A percentile compares a stretch with the other conserved stretches of the same genome.
Conservation (phyloP, 2,329 filamentous ascomycete genomes). For the Clathrospora elynae region DNA sequence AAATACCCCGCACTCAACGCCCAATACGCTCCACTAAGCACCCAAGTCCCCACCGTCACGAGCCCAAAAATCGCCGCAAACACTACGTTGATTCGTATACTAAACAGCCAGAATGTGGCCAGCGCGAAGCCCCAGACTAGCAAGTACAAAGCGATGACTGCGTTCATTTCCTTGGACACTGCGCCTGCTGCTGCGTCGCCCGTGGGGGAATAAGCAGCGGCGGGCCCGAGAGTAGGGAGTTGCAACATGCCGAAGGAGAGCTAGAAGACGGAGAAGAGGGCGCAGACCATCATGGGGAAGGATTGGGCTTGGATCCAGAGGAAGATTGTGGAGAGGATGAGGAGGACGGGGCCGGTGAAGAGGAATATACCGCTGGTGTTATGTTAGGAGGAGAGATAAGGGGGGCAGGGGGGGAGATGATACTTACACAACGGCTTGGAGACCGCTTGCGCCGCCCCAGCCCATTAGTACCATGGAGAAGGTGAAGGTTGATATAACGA, state of each 20-base stretch:
- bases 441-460: conserved; percentile 46
- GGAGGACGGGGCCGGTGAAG: conserved; percentile 55
- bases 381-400: not conserved
- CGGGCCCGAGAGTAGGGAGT: conserved; percentile 56
- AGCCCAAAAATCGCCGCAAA: conserved; percentile 58
- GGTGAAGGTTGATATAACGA: conserved; percentile 50
- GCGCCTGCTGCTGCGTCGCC: conserved; percentile 53
- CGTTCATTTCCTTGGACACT: conserved; percentile 54
- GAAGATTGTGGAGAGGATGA: conserved; percentile 56
- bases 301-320: conserved; percentile 54
- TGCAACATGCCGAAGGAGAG: conserved; percentile 59
- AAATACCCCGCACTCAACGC: conserved; percentile 54
- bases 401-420: not conserved
- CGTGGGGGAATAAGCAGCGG: conserved; percentile 51
- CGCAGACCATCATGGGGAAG: conserved; percentile 58
- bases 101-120: conserved; percentile 59
- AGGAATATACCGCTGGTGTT: conserved; percentile 47
- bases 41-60: conserved; percentile 54
- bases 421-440: conserved; percentile 43
- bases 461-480: conserved; percentile 50
- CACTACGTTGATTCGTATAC: conserved; percentile 57
- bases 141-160: conserved; percentile 56
- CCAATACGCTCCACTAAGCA: conserved; percentile 58
- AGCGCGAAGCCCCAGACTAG: conserved; percentile 61
- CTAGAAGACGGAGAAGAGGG: conserved; percentile 58